phyloP scores from a whole-genome alignment of 106 monocot species.

The Posidonia australis region DNA sequence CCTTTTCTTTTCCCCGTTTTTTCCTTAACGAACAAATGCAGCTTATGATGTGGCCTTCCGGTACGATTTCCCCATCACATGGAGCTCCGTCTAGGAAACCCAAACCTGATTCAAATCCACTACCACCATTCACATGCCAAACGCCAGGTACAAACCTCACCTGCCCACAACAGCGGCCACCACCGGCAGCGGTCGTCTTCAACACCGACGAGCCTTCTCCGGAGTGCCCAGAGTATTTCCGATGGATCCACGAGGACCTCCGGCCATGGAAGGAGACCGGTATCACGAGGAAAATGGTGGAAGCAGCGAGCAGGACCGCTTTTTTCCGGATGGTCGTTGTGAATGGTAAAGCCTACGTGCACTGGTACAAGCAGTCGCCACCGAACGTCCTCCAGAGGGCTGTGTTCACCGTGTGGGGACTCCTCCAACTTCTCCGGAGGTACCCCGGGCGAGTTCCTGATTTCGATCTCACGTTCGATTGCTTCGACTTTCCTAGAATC shows the following conservation, averaged over 20 bases:
- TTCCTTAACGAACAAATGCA: too few relatives aligned
- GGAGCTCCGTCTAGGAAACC: too few relatives aligned
- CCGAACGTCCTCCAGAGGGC: constrained; percentile 36
- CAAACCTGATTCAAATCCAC: too few relatives aligned
- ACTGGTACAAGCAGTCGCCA: constrained; percentile 4
- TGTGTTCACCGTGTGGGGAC: constrained; percentile 49
- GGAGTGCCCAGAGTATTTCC: constrained; percentile 33
- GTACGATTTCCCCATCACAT: too few relatives aligned
- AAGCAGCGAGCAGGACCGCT: constrained; percentile 3
- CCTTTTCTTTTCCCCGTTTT: too few relatives aligned
- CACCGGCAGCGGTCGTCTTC: too few relatives aligned
- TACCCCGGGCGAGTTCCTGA: constrained; percentile 63
- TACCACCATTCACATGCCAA: not conserved
- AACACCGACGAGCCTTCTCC: not conserved
- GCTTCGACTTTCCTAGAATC: constrained; percentile 45
- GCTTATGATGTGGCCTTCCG: too few relatives aligned
- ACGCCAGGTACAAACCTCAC: not conserved
- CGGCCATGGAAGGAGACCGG: constrained; percentile 33
- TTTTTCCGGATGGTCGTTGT: constrained; percentile 36
- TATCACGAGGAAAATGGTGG: constrained; percentile 25
- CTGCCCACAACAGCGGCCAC: not conserved
- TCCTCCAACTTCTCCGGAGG: constrained; percentile 56
- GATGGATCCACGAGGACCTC: constrained; percentile 52
- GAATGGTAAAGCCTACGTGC: constrained; percentile 30
- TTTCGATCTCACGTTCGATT: constrained; percentile 75